Evolutionary conservation across 2,329 filamentous ascomycete genomes (phyloP).

Genomic region (Aureobasidium sp.): DNA sequence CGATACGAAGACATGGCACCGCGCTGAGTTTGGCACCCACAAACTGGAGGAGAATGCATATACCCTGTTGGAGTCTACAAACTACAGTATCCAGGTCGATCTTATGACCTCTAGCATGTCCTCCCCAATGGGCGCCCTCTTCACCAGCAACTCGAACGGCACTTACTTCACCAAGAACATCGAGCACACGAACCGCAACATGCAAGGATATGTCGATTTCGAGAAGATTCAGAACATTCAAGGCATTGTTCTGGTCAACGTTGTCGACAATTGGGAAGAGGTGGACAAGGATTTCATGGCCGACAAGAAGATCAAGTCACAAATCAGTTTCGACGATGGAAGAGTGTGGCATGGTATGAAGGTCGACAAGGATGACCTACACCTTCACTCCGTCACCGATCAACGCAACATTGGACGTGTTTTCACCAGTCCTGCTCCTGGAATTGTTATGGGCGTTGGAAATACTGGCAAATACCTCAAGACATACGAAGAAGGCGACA

Average conservation of each 20-base stretch:
- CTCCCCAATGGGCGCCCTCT: conserved; percentile 74
- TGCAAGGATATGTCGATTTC: conserved; percentile 74
- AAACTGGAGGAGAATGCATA: conserved; percentile 79
- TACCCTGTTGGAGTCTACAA: conserved; percentile 89
- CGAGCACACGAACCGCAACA: conserved; percentile 83
- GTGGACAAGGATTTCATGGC: conserved; percentile 45
- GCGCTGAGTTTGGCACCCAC: conserved; percentile 80
- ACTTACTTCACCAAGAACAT: conserved; percentile 91
- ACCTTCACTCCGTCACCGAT: conserved; percentile 88
- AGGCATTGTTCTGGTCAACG: conserved; percentile 84
- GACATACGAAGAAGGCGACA: conserved; percentile 62
- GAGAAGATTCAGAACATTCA: conserved; percentile 89
- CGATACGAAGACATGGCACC: conserved; percentile 79
- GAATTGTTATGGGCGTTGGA: conserved; percentile 86
- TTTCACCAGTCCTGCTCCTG: conserved; percentile 89
- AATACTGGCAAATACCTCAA: conserved; percentile 73
- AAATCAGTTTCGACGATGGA: conserved; percentile 94
- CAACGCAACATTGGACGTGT: conserved; percentile 74
- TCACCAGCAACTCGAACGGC: conserved; percentile 95
- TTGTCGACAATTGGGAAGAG: conserved; percentile 76
- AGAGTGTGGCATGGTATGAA: conserved; percentile 71
- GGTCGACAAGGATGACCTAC: conserved; percentile 51
- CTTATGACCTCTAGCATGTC: conserved; percentile 63
- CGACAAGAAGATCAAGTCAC: conserved; percentile 62
- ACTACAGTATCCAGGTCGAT: conserved; percentile 96